Percentiles rank a stretch among this genome's conserved stretches.
phyloP scores from a whole-genome alignment of 768 basidiomycete genomes.

The Cubamyces sp. region DNA sequence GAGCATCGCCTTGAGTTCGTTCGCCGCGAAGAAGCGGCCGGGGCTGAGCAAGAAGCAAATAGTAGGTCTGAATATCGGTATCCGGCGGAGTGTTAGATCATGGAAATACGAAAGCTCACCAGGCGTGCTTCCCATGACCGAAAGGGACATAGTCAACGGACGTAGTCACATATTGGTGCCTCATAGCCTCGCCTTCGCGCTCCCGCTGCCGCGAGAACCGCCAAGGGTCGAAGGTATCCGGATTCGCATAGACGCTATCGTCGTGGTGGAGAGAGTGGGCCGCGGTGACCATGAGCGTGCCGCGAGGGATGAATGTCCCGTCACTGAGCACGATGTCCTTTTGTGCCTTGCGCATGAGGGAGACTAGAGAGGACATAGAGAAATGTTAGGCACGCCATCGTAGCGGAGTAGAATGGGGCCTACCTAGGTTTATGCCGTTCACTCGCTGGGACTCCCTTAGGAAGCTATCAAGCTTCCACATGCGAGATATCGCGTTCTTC shows the following conservation, averaged over 20 bases:
- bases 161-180: slow-evolving; percentile 42
- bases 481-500: slow-evolving; percentile 42
- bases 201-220: slow-evolving; percentile 48
- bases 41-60: slow-evolving; percentile 38
- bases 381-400: no score
- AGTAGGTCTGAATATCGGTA: no score
- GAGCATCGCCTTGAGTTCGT: slow-evolving; percentile 40
- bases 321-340: slow-evolving; percentile 41
- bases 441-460: slow-evolving; percentile 44
- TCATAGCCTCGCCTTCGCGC: slow-evolving; percentile 35
- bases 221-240: slow-evolving; percentile 46
- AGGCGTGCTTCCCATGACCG: slow-evolving; percentile 37
- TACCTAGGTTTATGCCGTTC: slow-evolving; percentile 36
- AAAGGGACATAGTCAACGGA: slow-evolving; percentile 31
- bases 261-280: slow-evolving; percentile 29
- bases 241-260: slow-evolving; percentile 29
- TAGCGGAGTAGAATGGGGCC: not conserved
- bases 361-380: slow-evolving; percentile 26
- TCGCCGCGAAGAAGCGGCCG: slow-evolving; percentile 40
- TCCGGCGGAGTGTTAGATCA: no score
- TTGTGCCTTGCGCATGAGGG: slow-evolving; percentile 34
- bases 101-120: slow-evolving; percentile 27
- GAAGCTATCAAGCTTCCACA: slow-evolving; percentile 50
- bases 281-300: slow-evolving; percentile 29
- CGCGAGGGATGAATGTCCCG: slow-evolving; percentile 36